These are phyloP conservation scores for Entoloma clypeatum DNA, from an alignment of 1,284 basidiomycete genomes.

Conservation along the genomic window DNA sequence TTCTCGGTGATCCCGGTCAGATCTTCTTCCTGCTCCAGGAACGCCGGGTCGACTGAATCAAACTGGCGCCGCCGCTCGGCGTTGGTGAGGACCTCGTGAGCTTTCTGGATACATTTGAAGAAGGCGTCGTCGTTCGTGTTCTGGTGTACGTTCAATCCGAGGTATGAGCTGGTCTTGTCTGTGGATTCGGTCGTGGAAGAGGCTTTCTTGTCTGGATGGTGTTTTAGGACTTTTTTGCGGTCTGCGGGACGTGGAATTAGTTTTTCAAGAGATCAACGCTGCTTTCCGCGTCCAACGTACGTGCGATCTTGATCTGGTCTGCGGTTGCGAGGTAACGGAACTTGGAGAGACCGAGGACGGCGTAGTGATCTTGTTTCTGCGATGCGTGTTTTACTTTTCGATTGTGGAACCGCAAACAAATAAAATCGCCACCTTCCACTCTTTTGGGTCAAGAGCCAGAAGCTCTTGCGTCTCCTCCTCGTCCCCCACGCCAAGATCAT, in stretches of 20 bases:
- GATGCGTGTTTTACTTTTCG: neutral
- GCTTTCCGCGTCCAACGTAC: constrained; percentile 47
- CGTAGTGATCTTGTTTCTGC: constrained; percentile 97
- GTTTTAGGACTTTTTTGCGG: constrained; percentile 98
- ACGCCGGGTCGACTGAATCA: constrained; percentile 90
- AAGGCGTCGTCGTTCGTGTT: constrained; percentile 92
- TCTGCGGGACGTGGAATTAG: constrained; percentile 42
- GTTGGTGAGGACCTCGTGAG: constrained; percentile 88
- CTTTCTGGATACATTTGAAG: constrained; percentile 99
- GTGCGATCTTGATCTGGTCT: constrained; percentile 95
- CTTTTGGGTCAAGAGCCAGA: constrained; percentile 85
- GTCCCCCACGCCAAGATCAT: constrained; percentile 90
- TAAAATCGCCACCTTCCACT: constrained; percentile 82
- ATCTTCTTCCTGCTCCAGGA: constrained; percentile 73
- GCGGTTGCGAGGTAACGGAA: constrained; percentile 85
- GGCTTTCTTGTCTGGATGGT: constrained; percentile 99
- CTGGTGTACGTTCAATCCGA: constrained; percentile 34
- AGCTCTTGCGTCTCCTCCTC: constrained; percentile 81
- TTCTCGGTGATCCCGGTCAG: constrained; percentile 55
- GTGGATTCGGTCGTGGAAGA: constrained; percentile 57
- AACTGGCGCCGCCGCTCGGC: constrained; percentile 90
- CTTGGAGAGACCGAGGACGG: constrained; percentile 90
- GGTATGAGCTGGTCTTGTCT: constrained; percentile 40
- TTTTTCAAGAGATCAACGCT: constrained; percentile 7
- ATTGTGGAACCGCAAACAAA: neutral